These are phyloP conservation scores for Theileria sp. DNA, from an alignment of 169 alveolate genomes.

Conservation along the genomic window DNA sequence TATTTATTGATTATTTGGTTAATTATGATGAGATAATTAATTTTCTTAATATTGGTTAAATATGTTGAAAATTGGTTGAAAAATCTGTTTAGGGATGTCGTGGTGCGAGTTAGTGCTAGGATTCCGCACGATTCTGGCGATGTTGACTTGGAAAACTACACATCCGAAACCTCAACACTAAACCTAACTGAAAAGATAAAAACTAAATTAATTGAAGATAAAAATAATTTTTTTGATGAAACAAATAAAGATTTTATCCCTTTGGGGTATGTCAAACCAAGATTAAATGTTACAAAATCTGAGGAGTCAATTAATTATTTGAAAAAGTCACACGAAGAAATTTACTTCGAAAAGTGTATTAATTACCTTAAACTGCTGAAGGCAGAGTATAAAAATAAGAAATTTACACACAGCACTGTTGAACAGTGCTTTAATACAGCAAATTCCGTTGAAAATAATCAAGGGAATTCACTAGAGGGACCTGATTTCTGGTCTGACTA, in stretches of 20 bases:
- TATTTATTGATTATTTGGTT: no score
- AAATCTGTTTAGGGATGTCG: neutral
- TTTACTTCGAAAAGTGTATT: neutral
- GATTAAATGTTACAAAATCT: neutral
- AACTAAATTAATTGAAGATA: neutral
- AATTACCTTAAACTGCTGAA: neutral
- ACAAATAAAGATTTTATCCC: neutral
- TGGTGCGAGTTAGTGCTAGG: neutral
- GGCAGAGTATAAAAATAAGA: neutral
- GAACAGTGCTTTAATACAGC: neutral
- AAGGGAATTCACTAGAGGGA: neutral
- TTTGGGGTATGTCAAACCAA: neutral
- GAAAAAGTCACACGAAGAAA: neutral
- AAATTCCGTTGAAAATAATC: neutral
- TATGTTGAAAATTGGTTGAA: no score
- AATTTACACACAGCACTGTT: neutral
- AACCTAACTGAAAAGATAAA: neutral
- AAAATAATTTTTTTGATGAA: neutral
- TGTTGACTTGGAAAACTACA: neutral
- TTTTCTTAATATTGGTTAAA: neutral
- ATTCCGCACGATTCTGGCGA: neutral
- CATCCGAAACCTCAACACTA: neutral
- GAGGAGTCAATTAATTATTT: neutral
- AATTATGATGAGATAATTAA: neutral
- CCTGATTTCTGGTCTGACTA: neutral